Evolutionary conservation across 176 grass and related monocot species (phyloP).

Genomic region (Triticum timopheevii): DNA sequence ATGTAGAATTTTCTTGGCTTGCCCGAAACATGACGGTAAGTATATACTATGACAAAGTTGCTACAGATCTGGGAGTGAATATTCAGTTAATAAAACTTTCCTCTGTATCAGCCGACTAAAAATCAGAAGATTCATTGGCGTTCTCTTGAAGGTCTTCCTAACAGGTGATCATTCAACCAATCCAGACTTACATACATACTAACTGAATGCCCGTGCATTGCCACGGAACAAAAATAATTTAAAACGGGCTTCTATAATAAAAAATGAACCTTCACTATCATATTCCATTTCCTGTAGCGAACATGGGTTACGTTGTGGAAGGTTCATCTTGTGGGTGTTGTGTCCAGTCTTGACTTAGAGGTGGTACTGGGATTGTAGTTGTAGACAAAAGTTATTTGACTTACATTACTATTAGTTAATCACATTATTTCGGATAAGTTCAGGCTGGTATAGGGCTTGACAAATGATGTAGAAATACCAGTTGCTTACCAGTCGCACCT

Average conservation of each 20-base stretch:
- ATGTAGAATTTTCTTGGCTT: constrained; percentile 97
- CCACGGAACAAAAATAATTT: not conserved
- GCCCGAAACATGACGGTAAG: constrained; percentile 79
- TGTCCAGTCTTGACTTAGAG: not conserved
- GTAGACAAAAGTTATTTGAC: not conserved
- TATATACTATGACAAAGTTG: not conserved
- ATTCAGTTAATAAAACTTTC: constrained; percentile 17
- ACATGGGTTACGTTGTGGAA: not conserved
- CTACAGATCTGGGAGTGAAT: not conserved
- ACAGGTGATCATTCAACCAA: constrained; percentile 48
- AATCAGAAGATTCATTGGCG: constrained; percentile 99
- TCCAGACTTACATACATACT: not conserved
- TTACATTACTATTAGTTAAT: not conserved
- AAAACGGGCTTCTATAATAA: not conserved
- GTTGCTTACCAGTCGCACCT: not conserved
- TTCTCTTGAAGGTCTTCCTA: constrained; percentile 93
- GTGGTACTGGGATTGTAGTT: not conserved
- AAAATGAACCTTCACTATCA: not conserved
- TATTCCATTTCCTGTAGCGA: not conserved
- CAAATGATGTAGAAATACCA: not conserved
- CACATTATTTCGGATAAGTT: not conserved
- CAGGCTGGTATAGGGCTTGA: not conserved
- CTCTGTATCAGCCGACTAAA: constrained; percentile 74
- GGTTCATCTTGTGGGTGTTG: not conserved
- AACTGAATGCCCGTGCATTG: not conserved